phyloP scores from a whole-genome alignment of 2,329 filamentous ascomycete species.

The Ceratocystis cacaofunesta region DNA sequence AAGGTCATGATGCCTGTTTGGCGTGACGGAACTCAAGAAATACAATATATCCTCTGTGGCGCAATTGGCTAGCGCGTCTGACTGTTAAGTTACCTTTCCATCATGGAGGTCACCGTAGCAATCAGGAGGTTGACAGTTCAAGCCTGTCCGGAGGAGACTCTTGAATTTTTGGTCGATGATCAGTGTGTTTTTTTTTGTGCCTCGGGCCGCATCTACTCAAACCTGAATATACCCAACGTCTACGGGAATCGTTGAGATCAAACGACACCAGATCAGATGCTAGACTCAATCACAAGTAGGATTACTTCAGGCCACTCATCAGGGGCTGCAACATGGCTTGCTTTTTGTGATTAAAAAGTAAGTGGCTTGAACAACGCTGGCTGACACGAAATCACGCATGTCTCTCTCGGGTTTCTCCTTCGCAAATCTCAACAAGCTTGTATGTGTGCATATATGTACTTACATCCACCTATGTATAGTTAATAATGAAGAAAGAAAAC shows the following conservation, averaged over 20 bases:
- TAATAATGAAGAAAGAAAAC: neutral
- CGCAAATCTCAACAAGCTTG: neutral
- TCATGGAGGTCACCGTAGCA: neutral
- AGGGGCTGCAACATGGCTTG: neutral
- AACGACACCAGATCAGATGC: neutral
- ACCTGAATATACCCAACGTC: too few species aligned
- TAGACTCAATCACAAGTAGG: neutral
- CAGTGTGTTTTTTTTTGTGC: neutral
- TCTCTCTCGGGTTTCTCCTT: neutral
- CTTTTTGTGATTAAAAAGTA: neutral
- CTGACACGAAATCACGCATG: neutral
- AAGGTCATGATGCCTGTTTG: neutral
- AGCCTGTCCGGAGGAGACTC: neutral
- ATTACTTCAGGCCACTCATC: neutral
- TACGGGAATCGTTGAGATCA: neutral
- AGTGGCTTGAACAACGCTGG: neutral
- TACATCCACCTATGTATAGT: neutral
- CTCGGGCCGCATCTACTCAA: too few species aligned
- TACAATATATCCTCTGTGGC: constrained; percentile 25
- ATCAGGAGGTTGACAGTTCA: constrained; percentile 6
- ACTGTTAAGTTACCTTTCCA: constrained; percentile 32
- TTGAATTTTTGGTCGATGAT: neutral
- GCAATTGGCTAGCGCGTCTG: constrained; percentile 44
- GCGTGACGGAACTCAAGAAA: neutral
- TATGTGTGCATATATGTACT: neutral